Base-by-base conservation (phyloP, 768 basidiomycete genomes). In the Hypholoma sublateritium region DNA sequence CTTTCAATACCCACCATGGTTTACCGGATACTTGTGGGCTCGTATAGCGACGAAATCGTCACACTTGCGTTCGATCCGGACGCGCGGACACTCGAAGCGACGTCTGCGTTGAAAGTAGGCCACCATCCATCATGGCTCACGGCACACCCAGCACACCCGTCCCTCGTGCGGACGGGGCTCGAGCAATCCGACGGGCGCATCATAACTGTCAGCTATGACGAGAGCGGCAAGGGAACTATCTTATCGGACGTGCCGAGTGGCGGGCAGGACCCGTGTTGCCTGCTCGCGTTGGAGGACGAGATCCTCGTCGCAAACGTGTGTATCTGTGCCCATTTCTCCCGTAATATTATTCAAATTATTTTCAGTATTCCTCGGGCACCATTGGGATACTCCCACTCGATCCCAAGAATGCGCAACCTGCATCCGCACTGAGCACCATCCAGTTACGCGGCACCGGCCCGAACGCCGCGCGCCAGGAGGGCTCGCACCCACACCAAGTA, bases 401-500 rank as follows among this genome's bases (percentile, higher is more conserved):
- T 3, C 56, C 76, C n/a, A 60, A 70, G 8, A 57, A 77, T 9
- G 80, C 84, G 5, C 80, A 80, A 63, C 66, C 86, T 14, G 67
- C 72, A 0, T 55, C 72, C 5, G 56, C 68, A 9, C 63, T 77
- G 5, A 69, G 68, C 36, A 73, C 67, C 6, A 63, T 83, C 25
- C 67, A 74, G 43, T 77, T 91, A 45, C 67, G 65, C 13, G 84
- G 82, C 1, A 74, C 76, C 0, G 90, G 92, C 0, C 89, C 89
- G 1, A 78, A 90, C 65, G 64, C 67, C 5, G 79, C 80, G 17
- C 80, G 93, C 34, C 93, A 95, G 67, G 81, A 85, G 54, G 70
- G 74, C 5, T 79, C 91, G 3, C 93, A 95, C 66, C 88, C 90
- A 0, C 93, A 94, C 71, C 88, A 93, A 64, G 83, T 86, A 34